Evolutionary conservation across 2,329 filamentous ascomycete genomes (phyloP).

Genomic region (Monilinia fructicola): DNA sequence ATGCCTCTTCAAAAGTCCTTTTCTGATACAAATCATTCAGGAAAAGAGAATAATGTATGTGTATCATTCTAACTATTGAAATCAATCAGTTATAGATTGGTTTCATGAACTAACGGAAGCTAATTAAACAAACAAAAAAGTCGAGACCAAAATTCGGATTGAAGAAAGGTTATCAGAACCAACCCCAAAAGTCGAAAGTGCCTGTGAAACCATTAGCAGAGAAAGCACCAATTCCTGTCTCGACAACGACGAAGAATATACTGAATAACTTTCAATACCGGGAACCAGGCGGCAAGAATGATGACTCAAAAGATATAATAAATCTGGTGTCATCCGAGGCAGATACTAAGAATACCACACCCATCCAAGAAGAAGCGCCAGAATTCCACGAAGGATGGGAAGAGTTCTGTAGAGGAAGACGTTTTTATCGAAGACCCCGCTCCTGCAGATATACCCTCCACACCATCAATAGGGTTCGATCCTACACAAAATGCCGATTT

Average conservation of each 20-base stretch:
- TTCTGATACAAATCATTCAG: conserved; percentile 41
- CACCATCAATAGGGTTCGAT: conserved; percentile 53
- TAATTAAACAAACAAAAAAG: conserved; percentile 32
- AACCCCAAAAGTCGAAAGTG: conserved; percentile 25
- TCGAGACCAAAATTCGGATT: conserved; percentile 35
- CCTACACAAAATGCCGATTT: conserved; percentile 20
- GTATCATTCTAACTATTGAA: conserved; percentile 4
- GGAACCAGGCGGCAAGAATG: conserved; percentile 31
- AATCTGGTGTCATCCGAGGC: conserved; percentile 27
- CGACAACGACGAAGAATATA: conserved; percentile 60
- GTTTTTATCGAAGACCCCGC: neutral
- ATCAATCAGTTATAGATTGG: neutral
- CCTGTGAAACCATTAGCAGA: conserved; percentile 35
- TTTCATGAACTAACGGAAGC: neutral
- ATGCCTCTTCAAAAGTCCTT: conserved; percentile 43
- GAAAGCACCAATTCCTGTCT: conserved; percentile 42
- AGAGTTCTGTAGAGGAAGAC: neutral
- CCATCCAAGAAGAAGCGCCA: conserved; percentile 7
- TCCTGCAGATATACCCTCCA: conserved; percentile 41
- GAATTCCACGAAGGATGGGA: conserved; percentile 11
- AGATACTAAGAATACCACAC: conserved; percentile 36
- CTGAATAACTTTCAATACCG: conserved; percentile 58
- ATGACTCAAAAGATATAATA: conserved; percentile 31
- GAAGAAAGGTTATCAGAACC: conserved; percentile 38
- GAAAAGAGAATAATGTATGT: conserved; percentile 34